Conservation (phyloP, 768 basidiomycete species). For the Trametes sanguinea region DNA sequence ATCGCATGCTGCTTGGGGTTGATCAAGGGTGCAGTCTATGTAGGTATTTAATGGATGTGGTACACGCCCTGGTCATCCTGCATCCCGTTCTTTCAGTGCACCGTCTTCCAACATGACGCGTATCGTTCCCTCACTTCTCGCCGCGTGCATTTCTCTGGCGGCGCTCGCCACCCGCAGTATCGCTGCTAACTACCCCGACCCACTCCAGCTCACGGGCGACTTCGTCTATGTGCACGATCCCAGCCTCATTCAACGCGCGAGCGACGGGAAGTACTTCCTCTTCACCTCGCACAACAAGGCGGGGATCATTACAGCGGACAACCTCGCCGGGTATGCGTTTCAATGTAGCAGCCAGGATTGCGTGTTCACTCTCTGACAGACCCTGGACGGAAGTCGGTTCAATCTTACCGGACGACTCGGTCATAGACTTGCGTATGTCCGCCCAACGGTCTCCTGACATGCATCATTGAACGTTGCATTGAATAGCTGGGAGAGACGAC, state of each 20-base stretch:
- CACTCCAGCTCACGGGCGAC: slow-evolving; percentile 9
- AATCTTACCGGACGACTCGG: slow-evolving; percentile 21
- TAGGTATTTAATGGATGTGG: not conserved
- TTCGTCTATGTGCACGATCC: slow-evolving; percentile 21
- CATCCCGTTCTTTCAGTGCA: not conserved
- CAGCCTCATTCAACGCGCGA: slow-evolving; percentile 18
- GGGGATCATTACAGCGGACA: slow-evolving; percentile 21
- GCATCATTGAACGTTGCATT: not conserved
- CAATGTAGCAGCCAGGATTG: not conserved
- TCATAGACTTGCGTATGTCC: slow-evolving; percentile 20
- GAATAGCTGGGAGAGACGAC: slow-evolving; percentile 21
- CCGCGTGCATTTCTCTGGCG: not conserved
- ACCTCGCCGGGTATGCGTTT: slow-evolving; percentile 19
- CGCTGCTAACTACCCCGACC: slow-evolving; percentile 17
- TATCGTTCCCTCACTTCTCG: not conserved
- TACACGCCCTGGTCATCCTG: not conserved
- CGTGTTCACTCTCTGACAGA: not conserved
- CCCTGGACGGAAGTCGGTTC: slow-evolving; percentile 28
- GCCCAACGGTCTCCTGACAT: not conserved
- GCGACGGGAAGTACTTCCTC: slow-evolving; percentile 25
- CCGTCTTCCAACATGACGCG: not conserved
- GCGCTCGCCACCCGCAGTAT: not conserved
- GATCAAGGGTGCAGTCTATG: not conserved
- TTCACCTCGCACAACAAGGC: slow-evolving; percentile 21
- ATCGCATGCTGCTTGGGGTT: not conserved